phyloP scores from a whole-genome alignment of 805 yeast species.

The Isabelozyma gotoi region DNA sequence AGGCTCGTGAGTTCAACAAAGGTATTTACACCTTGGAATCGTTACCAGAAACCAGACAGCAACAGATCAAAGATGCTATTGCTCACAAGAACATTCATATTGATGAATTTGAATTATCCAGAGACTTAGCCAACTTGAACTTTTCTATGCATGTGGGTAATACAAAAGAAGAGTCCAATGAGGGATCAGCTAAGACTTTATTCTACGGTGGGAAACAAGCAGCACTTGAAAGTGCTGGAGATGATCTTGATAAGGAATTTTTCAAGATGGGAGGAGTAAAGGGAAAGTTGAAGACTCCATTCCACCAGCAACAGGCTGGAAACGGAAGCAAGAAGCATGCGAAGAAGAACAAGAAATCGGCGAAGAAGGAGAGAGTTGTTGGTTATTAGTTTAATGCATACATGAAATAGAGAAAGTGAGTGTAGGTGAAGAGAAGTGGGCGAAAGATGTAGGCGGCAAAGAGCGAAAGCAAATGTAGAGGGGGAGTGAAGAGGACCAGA shows the following conservation, averaged over 20 bases:
- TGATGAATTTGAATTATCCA: constrained; percentile 61
- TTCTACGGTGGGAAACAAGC: constrained; percentile 84
- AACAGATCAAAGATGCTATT: constrained; percentile 68
- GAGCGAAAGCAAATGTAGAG: too few relatives aligned
- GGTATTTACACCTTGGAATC: constrained; percentile 67
- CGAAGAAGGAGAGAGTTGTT: constrained; percentile 42
- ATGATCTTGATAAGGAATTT: constrained; percentile 82
- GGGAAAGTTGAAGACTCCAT: constrained; percentile 69
- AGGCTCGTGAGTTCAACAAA: constrained; percentile 58
- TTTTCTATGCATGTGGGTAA: constrained; percentile 68
- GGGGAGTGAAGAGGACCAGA: too few relatives aligned
- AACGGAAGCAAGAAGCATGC: constrained; percentile 56
- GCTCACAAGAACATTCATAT: constrained; percentile 49
- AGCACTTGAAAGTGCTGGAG: constrained; percentile 73
- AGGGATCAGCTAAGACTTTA: constrained; percentile 44
- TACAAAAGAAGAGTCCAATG: constrained; percentile 15
- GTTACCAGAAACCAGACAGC: constrained; percentile 71
- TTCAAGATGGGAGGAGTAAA: constrained; percentile 65
- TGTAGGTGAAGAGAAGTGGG: too few relatives aligned
- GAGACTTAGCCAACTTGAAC: constrained; percentile 68
- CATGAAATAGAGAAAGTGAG: neutral
- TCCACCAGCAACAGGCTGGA: constrained; percentile 52
- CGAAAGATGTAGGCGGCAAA: too few relatives aligned
- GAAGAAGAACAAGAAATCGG: constrained; percentile 73
- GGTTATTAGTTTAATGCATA: constrained; percentile 13